Evolutionary conservation across 2,329 filamentous ascomycete species (phyloP).

Genomic region (Colletotrichum limetticola): DNA sequence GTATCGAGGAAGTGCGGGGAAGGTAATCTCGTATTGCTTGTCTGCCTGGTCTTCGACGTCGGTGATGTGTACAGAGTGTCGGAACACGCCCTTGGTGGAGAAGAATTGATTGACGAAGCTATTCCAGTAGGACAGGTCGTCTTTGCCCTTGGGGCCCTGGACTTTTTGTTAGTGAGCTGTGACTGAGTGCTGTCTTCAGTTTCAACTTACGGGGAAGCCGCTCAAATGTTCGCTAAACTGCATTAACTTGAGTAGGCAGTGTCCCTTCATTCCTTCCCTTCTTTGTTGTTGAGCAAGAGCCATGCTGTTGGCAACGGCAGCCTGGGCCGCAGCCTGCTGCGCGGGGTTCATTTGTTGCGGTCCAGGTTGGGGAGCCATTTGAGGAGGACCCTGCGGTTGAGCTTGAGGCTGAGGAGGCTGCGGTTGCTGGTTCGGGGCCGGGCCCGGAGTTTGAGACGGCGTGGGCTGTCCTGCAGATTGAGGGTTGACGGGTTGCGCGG

Average conservation of each 20-base stretch:
- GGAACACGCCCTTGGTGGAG: slow-evolving; percentile 78
- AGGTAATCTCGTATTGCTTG: slow-evolving; percentile 89
- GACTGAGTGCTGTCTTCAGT: neutral
- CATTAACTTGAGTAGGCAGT: slow-evolving; percentile 69
- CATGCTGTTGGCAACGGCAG: slow-evolving; percentile 47
- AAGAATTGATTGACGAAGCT: slow-evolving; percentile 86
- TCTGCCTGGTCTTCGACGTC: slow-evolving; percentile 67
- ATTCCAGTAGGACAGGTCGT: slow-evolving; percentile 82
- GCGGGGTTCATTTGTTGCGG: slow-evolving; percentile 40
- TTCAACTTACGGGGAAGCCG: slow-evolving; percentile 60
- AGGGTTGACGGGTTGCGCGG: slow-evolving; percentile 34
- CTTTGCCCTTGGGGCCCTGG: slow-evolving; percentile 68
- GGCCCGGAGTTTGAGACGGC: slow-evolving; percentile 35
- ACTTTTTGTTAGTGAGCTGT: slow-evolving; percentile 13
- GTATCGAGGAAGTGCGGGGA: slow-evolving; percentile 84
- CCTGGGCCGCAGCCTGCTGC: slow-evolving; percentile 35
- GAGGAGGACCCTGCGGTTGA: slow-evolving; percentile 42
- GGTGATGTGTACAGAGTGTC: slow-evolving; percentile 72
- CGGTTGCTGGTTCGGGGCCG: slow-evolving; percentile 36
- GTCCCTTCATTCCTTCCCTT: slow-evolving; percentile 63
- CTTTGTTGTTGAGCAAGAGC: slow-evolving; percentile 56
- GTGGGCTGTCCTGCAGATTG: slow-evolving; percentile 37
- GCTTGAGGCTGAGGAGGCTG: slow-evolving; percentile 46
- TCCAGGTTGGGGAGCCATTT: slow-evolving; percentile 48
- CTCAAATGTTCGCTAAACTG: slow-evolving; percentile 73